A percentile compares a stretch with the other conserved stretches of the same genome.
Conservation (phyloP, 805 yeast species). For the Babjeviella inositovora region DNA sequence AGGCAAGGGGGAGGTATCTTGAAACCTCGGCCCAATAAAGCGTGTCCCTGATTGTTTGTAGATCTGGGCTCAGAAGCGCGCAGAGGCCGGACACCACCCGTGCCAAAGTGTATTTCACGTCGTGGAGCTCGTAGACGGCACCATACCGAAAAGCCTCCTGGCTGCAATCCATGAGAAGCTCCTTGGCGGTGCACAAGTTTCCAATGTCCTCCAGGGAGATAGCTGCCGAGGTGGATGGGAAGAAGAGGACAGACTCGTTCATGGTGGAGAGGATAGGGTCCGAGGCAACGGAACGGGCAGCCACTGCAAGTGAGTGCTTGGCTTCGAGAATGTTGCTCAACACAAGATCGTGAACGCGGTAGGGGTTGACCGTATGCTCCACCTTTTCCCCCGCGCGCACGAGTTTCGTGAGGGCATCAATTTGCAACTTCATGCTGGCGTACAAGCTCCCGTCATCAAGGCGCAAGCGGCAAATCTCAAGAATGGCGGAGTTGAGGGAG, state of each 20-base stretch:
- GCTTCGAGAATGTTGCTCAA: no score
- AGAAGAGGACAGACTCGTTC: no score
- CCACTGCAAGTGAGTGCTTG: no score
- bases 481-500: background rate
- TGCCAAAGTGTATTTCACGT: conserved; percentile 5
- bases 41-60: conserved; percentile 2
- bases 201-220: conserved; percentile 1
- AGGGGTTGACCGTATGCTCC: no score
- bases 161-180: conserved; percentile 4
- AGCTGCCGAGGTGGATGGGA: no score
- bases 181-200: conserved; percentile 3
- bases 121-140: conserved; percentile 8
- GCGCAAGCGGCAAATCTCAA: conserved; percentile 1
- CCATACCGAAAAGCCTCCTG: conserved; percentile 6
- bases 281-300: no score
- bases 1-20: conserved; percentile 8
- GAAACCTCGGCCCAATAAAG: conserved; percentile 8
- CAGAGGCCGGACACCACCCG: background rate
- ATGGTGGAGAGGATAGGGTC: no score
- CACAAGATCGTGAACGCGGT: no score
- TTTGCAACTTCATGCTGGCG: conserved; percentile 1
- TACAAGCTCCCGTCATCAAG: conserved; percentile 1
- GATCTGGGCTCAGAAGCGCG: background rate
- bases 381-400: no score
- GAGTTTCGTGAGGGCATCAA: background rate